These are phyloP conservation scores for Choanephora cucurbitarum DNA, from an alignment of 371 early-diverging fungal species.

Conservation along the genomic window DNA sequence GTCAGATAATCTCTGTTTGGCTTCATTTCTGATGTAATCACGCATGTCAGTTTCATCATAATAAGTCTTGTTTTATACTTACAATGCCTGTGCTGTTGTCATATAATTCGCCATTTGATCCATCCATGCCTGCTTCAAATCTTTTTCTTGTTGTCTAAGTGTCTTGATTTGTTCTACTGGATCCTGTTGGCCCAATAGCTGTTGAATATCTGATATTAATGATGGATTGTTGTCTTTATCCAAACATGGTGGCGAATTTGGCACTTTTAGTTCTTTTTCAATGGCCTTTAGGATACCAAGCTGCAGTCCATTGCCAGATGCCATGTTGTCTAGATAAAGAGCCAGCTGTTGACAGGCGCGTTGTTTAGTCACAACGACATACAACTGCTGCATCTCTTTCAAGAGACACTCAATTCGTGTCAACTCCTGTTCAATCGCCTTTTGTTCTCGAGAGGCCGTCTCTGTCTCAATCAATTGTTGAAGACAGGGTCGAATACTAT, in stretches of 20 bases:
- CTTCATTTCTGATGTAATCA: constrained; percentile 1
- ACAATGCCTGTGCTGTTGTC: constrained; percentile 10
- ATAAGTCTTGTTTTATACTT: constrained; percentile 2
- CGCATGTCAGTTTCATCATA: too few species aligned
- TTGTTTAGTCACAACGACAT: constrained; percentile 6
- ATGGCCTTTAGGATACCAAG: not conserved
- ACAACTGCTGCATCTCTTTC: constrained; percentile 5
- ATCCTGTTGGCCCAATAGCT: not conserved
- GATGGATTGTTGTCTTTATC: not conserved
- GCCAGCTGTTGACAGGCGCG: constrained; percentile 17
- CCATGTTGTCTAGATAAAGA: constrained; percentile 1
- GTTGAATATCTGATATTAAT: not conserved
- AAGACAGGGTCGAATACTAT: constrained; percentile 9
- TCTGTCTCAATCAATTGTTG: not conserved
- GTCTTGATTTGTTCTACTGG: constrained; percentile 3
- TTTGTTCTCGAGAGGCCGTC: constrained; percentile 4
- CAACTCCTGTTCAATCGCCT: not conserved
- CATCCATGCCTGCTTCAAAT: constrained; percentile 7
- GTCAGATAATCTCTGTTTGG: constrained; percentile 5
- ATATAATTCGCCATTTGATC: constrained; percentile 12
- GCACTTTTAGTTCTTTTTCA: not conserved
- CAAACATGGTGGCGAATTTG: too few species aligned
- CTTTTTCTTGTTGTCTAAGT: not conserved
- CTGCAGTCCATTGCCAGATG: too few species aligned
- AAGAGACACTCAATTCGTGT: not conserved